Conservation (phyloP, 768 basidiomycete genomes). For the Termitomyces sp. region DNA sequence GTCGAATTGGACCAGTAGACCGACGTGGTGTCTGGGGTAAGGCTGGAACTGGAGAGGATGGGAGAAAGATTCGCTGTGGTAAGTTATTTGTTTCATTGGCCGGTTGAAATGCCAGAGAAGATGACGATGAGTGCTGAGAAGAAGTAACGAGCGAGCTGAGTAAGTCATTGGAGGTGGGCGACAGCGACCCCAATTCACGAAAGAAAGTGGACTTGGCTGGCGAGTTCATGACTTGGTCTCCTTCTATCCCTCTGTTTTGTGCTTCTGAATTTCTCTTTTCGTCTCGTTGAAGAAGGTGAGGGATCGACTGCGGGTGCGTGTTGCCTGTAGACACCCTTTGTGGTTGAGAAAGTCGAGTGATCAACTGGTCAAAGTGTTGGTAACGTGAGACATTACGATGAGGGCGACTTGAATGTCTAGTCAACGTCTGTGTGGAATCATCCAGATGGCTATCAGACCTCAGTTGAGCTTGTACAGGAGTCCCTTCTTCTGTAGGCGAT, state of each 20-base stretch:
- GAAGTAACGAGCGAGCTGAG: constrained; percentile 32
- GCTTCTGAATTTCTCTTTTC: not conserved
- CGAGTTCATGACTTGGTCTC: not conserved
- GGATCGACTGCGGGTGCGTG: not conserved
- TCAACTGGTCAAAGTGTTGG: not conserved
- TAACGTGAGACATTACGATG: not conserved
- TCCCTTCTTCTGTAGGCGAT: not conserved
- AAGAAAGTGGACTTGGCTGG: constrained; percentile 14
- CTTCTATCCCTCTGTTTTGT: not conserved
- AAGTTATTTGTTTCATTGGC: not conserved
- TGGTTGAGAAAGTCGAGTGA: not conserved
- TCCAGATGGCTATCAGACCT: not conserved
- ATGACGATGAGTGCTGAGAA: constrained; percentile 1
- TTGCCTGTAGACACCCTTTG: not conserved
- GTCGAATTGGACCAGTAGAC: constrained; percentile 13
- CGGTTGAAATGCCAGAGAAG: not conserved
- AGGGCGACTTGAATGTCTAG: not conserved
- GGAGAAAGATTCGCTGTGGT: constrained; percentile 1
- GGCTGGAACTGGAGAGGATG: constrained; percentile 15
- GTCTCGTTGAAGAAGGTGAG: not conserved
- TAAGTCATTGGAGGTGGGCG: constrained; percentile 47
- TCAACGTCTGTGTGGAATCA: not conserved
- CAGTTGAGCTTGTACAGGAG: not conserved
- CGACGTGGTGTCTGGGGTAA: constrained; percentile 14
- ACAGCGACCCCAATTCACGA: constrained; percentile 49